These are phyloP conservation scores for Babesia sp. DNA, from an alignment of 169 alveolate genomes.

Conservation along the genomic window DNA sequence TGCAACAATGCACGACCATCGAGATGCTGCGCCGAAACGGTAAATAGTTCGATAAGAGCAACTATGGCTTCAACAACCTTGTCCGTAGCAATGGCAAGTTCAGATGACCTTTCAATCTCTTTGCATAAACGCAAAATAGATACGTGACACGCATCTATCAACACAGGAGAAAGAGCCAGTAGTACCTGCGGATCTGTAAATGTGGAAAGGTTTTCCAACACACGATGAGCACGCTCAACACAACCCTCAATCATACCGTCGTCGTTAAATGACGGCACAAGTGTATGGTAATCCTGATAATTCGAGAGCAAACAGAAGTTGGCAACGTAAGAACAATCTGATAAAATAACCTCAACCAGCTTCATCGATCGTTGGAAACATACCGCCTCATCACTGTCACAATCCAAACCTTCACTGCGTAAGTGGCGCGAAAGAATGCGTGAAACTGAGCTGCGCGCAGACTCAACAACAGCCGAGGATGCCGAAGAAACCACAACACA, in stretches of 20 bases:
- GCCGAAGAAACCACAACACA: not conserved
- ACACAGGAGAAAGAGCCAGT: conserved; percentile 24
- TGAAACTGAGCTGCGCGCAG: conserved; percentile 32
- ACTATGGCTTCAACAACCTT: conserved; percentile 27
- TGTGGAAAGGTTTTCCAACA: conserved; percentile 18
- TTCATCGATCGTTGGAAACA: conserved; percentile 11
- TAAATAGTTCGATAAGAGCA: conserved; percentile 24
- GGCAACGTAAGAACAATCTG: conserved; percentile 56
- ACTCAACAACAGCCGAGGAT: conserved; percentile 10
- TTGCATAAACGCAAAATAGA: conserved; percentile 43
- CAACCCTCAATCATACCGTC: conserved; percentile 32
- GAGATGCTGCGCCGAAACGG: conserved; percentile 24
- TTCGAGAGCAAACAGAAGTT: conserved; percentile 53
- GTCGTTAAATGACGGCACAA: conserved; percentile 40
- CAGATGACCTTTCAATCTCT: conserved; percentile 5
- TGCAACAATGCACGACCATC: conserved; percentile 42
- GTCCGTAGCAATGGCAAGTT: not conserved
- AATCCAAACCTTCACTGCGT: not conserved
- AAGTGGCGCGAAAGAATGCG: conserved; percentile 10
- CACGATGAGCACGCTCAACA: not conserved
- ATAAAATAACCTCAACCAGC: conserved; percentile 37
- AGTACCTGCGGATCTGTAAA: conserved; percentile 23
- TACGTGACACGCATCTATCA: conserved; percentile 50
- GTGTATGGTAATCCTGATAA: conserved; percentile 50
- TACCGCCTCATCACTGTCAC: not conserved